phyloP scores from a whole-genome alignment of 306 rosid genomes.

The Clitoria ternatea region DNA sequence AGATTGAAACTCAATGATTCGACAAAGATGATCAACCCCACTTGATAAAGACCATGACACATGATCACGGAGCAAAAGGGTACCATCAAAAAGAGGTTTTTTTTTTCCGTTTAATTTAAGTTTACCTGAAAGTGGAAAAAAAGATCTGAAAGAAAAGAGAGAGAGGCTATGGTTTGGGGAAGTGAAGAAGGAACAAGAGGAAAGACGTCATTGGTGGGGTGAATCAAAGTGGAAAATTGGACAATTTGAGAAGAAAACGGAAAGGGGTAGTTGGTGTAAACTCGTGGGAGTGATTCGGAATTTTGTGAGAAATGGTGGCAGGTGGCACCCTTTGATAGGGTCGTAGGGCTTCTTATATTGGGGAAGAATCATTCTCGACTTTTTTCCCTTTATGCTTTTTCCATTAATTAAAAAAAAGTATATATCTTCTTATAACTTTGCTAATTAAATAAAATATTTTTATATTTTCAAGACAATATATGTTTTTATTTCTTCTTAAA shows the following conservation, averaged over 20 bases:
- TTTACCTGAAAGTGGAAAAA: neutral
- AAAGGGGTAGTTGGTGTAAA: neutral
- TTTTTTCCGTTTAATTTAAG: no score
- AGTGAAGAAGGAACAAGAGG: neutral
- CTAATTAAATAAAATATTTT: no score
- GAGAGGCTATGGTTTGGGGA: conserved; percentile 1
- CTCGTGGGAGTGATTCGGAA: conserved; percentile 3
- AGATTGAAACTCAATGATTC: neutral
- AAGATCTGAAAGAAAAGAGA: neutral
- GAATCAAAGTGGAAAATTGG: conserved; percentile 1
- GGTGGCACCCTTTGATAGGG: conserved; percentile 3
- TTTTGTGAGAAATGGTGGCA: conserved; percentile 2
- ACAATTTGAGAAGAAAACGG: conserved; percentile 12
- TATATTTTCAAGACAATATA: no score
- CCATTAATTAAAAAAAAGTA: no score
- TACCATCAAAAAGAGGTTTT: neutral
- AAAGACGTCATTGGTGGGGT: neutral
- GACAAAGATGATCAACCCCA: neutral
- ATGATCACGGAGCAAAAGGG: neutral
- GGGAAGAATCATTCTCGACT: neutral
- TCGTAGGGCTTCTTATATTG: neutral
- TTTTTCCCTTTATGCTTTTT: neutral
- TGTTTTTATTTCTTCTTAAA: no score
- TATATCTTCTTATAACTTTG: no score
- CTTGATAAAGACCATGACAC: neutral